Conservation (phyloP, 257 asterid species). For the Coffea canephora region DNA sequence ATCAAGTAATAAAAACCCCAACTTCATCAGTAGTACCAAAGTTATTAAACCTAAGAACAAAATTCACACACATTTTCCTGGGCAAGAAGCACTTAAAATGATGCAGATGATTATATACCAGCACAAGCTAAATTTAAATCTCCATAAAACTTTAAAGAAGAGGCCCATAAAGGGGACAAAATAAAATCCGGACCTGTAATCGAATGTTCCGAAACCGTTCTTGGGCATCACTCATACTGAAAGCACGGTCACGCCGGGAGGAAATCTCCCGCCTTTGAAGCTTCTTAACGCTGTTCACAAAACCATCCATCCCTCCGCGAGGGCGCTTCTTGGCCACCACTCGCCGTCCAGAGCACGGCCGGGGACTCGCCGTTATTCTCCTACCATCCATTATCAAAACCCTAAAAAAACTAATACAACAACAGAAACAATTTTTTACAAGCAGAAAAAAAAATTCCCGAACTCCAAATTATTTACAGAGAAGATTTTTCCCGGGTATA, state of each 20-base stretch:
- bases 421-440: conserved; percentile 17
- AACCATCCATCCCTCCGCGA: conserved; percentile 74
- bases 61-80: background rate
- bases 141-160: no score
- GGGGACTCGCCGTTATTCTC: conserved; percentile 87
- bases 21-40: background rate
- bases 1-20: conserved; percentile 13
- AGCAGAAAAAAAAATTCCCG: conserved; percentile 21
- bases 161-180: background rate
- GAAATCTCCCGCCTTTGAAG: conserved; percentile 94
- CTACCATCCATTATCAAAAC: conserved; percentile 73
- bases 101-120: background rate
- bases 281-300: conserved; percentile 91
- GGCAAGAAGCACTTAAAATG: background rate
- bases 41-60: background rate
- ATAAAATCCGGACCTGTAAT: conserved; percentile 58
- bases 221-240: conserved; percentile 91
- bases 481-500: background rate
- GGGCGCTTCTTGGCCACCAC: conserved; percentile 95
- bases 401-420: background rate
- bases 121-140: background rate
- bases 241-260: conserved; percentile 78
- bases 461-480: conserved; percentile 17
- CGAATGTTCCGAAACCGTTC: conserved; percentile 91
- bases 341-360: conserved; percentile 87